These are phyloP conservation scores for Vitis rotundifolia DNA, from an alignment of 164 flowering plant species.

Conservation along the genomic window DNA sequence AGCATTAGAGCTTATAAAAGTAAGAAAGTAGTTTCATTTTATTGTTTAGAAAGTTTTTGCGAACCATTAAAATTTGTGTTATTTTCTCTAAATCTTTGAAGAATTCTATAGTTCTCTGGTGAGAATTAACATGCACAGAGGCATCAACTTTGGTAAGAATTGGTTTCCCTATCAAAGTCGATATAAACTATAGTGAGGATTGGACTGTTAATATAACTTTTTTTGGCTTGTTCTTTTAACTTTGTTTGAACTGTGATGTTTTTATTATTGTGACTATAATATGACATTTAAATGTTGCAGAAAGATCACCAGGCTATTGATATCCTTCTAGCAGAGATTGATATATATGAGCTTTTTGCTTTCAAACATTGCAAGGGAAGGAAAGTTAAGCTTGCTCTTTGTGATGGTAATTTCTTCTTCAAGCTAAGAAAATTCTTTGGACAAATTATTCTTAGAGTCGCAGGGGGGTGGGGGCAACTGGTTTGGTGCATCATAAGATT, in stretches of 20 bases:
- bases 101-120: neutral
- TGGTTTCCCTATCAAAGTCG: too few relatives aligned
- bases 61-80: too few relatives aligned
- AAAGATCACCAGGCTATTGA: conserved; percentile 94
- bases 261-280: neutral
- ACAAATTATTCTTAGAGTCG: too few relatives aligned
- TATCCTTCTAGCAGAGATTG: conserved; percentile 94
- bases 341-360: conserved; percentile 93
- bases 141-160: neutral
- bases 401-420: conserved; percentile 64
- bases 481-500: too few relatives aligned
- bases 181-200: neutral
- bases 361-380: conserved; percentile 97
- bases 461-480: too few relatives aligned
- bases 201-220: neutral
- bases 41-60: neutral
- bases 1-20: neutral
- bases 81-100: too few relatives aligned
- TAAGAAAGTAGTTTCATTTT: neutral
- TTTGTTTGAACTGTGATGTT: neutral
- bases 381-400: conserved; percentile 84
- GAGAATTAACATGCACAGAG: neutral
- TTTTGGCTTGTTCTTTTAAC: neutral
- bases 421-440: too few relatives aligned
- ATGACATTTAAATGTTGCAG: conserved; percentile 43